Evolutionary conservation across 208 protist species (phyloP).

Genomic region (Leishmania martiniquensis): DNA sequence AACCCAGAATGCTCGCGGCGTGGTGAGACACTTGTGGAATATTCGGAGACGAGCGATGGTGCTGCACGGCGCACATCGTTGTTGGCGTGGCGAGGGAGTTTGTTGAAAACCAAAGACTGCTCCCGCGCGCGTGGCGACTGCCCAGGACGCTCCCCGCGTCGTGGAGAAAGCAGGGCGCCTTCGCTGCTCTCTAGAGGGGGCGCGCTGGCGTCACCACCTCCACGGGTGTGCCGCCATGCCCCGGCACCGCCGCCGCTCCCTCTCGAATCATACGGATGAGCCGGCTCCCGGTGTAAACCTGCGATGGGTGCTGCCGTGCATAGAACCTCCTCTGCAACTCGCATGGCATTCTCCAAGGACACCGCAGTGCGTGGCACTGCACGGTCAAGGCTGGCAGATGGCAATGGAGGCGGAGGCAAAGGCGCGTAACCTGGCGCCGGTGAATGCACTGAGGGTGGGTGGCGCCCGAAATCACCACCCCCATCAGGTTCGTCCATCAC

Average conservation of each 20-base stretch:
- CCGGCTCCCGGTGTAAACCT: not conserved
- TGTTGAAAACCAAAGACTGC: not conserved
- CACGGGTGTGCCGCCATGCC: not conserved
- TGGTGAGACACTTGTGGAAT: not conserved
- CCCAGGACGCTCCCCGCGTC: not conserved
- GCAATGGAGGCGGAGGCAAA: not conserved
- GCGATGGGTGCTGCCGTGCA: conserved; percentile 4
- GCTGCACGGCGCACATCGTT: not conserved
- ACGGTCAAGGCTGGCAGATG: not conserved
- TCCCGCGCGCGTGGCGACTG: not conserved
- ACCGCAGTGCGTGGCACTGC: too few species aligned
- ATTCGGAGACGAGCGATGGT: not conserved
- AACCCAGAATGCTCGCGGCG: not conserved
- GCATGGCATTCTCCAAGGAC: conserved; percentile 11
- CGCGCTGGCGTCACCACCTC: not conserved
- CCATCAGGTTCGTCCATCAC: not conserved
- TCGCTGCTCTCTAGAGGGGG: not conserved
- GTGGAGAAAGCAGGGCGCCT: not conserved
- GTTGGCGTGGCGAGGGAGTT: not conserved
- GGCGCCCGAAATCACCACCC: not conserved
- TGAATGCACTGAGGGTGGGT: not conserved
- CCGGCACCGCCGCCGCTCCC: not conserved
- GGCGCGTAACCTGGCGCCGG: not conserved
- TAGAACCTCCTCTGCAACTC: conserved; percentile 28
- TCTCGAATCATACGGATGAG: conserved; percentile 19